Evolutionary conservation across 176 grass and related monocot genomes (phyloP).

Genomic region (Juncus effusus): DNA sequence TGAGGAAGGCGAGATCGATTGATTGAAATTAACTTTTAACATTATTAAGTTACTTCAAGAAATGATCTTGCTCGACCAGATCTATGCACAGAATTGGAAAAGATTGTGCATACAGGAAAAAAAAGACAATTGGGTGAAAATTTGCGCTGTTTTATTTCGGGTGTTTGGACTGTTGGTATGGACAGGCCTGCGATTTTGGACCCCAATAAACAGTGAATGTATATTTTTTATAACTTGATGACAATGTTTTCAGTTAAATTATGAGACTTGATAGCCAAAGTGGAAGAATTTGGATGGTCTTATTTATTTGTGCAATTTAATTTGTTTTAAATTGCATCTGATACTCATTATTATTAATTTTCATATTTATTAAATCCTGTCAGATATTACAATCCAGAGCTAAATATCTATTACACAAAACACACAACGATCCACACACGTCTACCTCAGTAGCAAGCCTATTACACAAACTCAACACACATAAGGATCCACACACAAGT

Average conservation of each 20-base stretch:
- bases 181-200: slow-evolving; percentile 31
- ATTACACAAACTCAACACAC: not conserved
- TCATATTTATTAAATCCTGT: too few species aligned
- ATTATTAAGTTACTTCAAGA: not conserved
- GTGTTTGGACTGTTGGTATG: slow-evolving; percentile 25
- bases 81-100: too few species aligned
- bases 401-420: too few species aligned
- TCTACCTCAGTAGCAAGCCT: not conserved
- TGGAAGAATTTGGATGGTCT: too few species aligned
- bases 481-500: not conserved
- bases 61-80: not conserved
- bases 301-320: too few species aligned
- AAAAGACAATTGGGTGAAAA: not conserved
- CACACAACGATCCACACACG: too few species aligned
- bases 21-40: not conserved
- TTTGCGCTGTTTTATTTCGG: slow-evolving; percentile 20
- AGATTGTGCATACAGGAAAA: too few species aligned
- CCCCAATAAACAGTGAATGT: slow-evolving; percentile 27
- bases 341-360: too few species aligned
- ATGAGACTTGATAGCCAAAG: too few species aligned
- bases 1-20: slow-evolving; percentile 69
- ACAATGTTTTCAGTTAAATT: too few species aligned
- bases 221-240: slow-evolving; percentile 2
- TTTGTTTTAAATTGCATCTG: too few species aligned
- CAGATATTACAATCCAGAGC: too few species aligned